These are phyloP conservation scores for Lasiosphaeris hirsuta DNA, from an alignment of 495 filamentous ascomycete genomes.

Conservation along the genomic window DNA sequence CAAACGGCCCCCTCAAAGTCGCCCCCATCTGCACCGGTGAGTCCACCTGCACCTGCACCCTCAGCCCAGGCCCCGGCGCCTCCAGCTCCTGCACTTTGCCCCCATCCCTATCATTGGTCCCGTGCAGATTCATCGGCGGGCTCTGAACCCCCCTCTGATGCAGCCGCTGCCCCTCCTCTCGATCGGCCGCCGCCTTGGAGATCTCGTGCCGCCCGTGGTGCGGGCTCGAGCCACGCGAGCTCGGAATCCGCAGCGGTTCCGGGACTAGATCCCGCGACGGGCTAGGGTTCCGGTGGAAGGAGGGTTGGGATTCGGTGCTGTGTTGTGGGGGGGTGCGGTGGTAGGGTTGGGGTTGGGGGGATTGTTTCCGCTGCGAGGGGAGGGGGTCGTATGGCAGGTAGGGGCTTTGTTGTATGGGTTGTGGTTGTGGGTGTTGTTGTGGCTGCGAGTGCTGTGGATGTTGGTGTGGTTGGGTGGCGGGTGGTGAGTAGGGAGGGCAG, in stretches of 20 bases:
- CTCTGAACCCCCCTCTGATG: no score
- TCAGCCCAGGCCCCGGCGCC: no score
- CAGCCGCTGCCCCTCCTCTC: no score
- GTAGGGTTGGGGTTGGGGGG: not conserved
- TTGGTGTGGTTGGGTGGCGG: not conserved
- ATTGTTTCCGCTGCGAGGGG: not conserved
- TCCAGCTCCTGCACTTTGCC: not conserved
- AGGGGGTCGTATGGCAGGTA: not conserved
- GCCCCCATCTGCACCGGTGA: not conserved
- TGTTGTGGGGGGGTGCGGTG: not conserved
- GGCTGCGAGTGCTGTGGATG: not conserved
- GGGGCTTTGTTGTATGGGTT: not conserved
- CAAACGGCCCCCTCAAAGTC: constrained; percentile 13
- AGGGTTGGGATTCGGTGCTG: not conserved
- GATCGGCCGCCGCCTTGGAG: no score
- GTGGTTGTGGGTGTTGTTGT: not conserved
- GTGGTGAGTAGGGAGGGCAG: not conserved
- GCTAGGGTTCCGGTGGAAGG: no score
- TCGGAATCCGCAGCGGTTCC: not conserved
- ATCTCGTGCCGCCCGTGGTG: no score
- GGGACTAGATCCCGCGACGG: not conserved
- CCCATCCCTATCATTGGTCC: not conserved
- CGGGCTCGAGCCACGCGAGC: no score
- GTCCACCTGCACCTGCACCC: not conserved
- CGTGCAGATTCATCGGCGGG: not conserved